A percentile compares a stretch with the other conserved stretches of the same genome.
phyloP scores from a whole-genome alignment of 495 filamentous ascomycete genomes.

The Penicillium pancosmium region DNA sequence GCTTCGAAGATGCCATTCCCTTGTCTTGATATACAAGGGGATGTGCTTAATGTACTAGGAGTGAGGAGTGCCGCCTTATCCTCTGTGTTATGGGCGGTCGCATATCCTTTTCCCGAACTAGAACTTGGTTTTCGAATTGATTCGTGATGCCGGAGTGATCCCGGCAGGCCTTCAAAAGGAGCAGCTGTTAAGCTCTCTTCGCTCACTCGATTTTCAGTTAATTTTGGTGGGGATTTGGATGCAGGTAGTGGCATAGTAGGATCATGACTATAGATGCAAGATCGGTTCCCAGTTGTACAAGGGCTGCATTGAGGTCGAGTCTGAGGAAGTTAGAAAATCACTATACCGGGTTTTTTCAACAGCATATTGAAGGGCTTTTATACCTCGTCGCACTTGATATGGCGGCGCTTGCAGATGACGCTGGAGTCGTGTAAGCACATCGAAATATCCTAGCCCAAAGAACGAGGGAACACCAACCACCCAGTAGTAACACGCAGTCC shows the following conservation, averaged over 20 bases:
- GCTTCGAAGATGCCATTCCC: background rate
- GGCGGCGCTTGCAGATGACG: constrained; percentile 34
- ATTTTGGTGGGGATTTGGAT: background rate
- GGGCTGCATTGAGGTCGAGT: constrained; percentile 34
- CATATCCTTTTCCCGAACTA: background rate
- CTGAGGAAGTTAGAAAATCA: constrained; percentile 11
- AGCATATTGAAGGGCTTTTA: background rate
- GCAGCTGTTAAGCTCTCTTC: background rate
- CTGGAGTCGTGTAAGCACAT: constrained; percentile 8
- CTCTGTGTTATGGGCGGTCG: background rate
- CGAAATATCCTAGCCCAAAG: background rate
- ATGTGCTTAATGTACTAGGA: background rate
- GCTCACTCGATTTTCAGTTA: background rate
- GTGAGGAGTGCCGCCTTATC: background rate
- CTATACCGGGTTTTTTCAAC: background rate
- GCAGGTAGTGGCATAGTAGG: background rate
- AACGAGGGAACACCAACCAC: constrained; percentile 24
- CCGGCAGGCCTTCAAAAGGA: background rate
- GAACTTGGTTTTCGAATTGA: background rate
- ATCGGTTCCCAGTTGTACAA: constrained; percentile 33
- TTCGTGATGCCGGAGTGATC: background rate
- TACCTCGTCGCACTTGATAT: constrained; percentile 39
- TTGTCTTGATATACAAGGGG: background rate
- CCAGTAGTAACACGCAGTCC: constrained; percentile 35
- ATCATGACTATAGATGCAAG: constrained; percentile 27